These are phyloP conservation scores for Rhynchospora pubera DNA, from an alignment of 176 grass and related monocot genomes.

Conservation along the genomic window DNA sequence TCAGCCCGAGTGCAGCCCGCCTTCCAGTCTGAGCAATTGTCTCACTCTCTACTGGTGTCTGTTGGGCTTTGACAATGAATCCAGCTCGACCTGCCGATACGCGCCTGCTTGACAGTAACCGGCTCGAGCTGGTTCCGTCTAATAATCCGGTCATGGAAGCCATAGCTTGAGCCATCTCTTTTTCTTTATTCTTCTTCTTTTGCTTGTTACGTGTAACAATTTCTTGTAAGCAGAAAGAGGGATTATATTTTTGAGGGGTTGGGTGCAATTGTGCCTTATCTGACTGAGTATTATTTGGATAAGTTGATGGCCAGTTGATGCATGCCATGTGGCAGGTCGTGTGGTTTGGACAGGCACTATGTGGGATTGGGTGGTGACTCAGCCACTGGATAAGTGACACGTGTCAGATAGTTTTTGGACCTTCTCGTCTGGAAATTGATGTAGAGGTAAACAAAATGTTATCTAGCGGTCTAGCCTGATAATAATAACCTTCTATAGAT, in stretches of 20 bases:
- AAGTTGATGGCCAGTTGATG: conserved; percentile 42
- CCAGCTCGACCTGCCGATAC: conserved; percentile 24
- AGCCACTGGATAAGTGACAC: conserved; percentile 22
- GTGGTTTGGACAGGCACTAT: background rate
- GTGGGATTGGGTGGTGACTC: conserved; percentile 29
- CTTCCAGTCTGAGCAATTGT: conserved; percentile 33
- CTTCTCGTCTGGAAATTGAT: background rate
- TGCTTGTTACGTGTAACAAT: background rate
- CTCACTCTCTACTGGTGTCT: conserved; percentile 36
- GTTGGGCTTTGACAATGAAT: conserved; percentile 36
- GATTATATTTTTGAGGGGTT: conserved; percentile 37
- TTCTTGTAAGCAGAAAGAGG: conserved; percentile 13
- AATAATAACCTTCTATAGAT: background rate
- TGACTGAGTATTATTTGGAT: conserved; percentile 37
- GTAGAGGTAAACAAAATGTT: background rate
- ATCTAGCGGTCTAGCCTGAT: background rate
- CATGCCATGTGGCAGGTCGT: conserved; percentile 26
- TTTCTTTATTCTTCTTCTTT: background rate
- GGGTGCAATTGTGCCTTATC: conserved; percentile 38
- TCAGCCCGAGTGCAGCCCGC: conserved; percentile 60
- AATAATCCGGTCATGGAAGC: conserved; percentile 85
- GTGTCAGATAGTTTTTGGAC: background rate
- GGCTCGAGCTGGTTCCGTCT: conserved; percentile 36
- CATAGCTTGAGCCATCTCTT: conserved; percentile 79
- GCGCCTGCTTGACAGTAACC: conserved; percentile 32